Percentiles rank a stretch among this genome's conserved stretches.
These are phyloP conservation scores for Monosporozyma unispora DNA, from an alignment of 805 yeast genomes.

Conservation along the genomic window DNA sequence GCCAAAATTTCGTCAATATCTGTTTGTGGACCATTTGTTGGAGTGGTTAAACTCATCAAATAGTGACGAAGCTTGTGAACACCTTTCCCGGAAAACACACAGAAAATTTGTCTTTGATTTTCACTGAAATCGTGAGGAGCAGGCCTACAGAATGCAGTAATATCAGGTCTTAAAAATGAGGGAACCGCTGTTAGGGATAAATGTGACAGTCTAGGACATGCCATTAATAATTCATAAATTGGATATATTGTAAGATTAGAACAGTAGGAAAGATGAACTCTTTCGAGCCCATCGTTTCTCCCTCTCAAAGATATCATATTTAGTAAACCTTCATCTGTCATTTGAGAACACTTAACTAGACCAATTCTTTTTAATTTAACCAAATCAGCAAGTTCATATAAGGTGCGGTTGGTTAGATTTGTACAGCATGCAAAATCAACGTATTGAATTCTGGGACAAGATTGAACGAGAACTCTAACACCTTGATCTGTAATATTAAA, in stretches of 20 bases:
- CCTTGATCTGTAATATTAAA: conserved; percentile 83
- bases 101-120: conserved; percentile 74
- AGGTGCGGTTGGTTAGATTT: conserved; percentile 75
- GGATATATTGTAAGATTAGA: conserved; percentile 72
- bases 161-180: conserved; percentile 79
- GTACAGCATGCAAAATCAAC: conserved; percentile 93
- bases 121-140: conserved; percentile 90
- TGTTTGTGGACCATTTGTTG: conserved; percentile 29
- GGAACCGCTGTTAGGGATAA: conserved; percentile 85
- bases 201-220: conserved; percentile 83
- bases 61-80: conserved; percentile 67
- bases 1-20: conserved; percentile 26
- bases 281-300: conserved; percentile 72
- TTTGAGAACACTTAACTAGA: conserved; percentile 79
- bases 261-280: conserved; percentile 91
- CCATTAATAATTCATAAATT: conserved; percentile 59
- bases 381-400: conserved; percentile 64
- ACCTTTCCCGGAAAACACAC: conserved; percentile 90
- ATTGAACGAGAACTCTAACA: conserved; percentile 60
- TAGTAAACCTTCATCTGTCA: conserved; percentile 75
- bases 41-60: conserved; percentile 38
- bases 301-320: conserved; percentile 61
- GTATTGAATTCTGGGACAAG: conserved; percentile 79
- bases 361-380: conserved; percentile 86
- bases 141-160: conserved; percentile 77